Evolutionary conservation across 1,284 basidiomycete genomes (phyloP).

Genomic region (Trichosporon sp.): DNA sequence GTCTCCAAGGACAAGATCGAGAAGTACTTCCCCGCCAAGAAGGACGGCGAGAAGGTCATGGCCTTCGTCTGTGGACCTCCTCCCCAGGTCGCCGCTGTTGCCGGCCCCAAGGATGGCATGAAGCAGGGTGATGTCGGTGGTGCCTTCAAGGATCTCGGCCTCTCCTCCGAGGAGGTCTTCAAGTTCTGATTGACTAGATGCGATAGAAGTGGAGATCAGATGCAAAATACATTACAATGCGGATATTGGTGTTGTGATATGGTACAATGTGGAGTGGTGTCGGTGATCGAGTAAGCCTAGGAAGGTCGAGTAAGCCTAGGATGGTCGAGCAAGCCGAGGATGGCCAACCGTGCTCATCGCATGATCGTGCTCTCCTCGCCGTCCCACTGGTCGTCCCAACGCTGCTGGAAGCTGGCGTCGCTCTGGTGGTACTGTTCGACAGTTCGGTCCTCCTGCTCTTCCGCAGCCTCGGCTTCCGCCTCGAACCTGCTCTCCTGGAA

Average conservation of each 20-base stretch:
- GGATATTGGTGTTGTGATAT: background rate
- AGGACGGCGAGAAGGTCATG: constrained; percentile 77
- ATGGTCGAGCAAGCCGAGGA: too few species aligned
- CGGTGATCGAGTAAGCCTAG: background rate
- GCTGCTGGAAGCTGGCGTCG: background rate
- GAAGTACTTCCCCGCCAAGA: constrained; percentile 64
- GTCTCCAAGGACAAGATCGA: constrained; percentile 72
- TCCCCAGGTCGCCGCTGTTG: constrained; percentile 74
- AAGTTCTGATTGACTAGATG: constrained; percentile 50
- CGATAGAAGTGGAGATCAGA: constrained; percentile 10
- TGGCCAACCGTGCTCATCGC: constrained; percentile 2
- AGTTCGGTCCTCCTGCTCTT: constrained; percentile 15
- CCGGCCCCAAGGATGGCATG: constrained; percentile 63
- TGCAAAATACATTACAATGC: constrained; percentile 13
- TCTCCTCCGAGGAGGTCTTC: constrained; percentile 68
- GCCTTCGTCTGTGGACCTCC: constrained; percentile 93
- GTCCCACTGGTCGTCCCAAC: constrained; percentile 16
- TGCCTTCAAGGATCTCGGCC: constrained; percentile 82
- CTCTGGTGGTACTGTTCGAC: constrained; percentile 18
- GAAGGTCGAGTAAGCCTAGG: too few species aligned
- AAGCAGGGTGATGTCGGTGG: constrained; percentile 85
- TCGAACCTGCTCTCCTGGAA: constrained; percentile 63
- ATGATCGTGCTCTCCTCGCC: constrained; percentile 23
- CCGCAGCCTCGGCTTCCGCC: constrained; percentile 6
- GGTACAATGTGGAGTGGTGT: background rate